Evolutionary conservation across 208 protist genomes (phyloP).

Genomic region (Tetramitus jugosus): DNA sequence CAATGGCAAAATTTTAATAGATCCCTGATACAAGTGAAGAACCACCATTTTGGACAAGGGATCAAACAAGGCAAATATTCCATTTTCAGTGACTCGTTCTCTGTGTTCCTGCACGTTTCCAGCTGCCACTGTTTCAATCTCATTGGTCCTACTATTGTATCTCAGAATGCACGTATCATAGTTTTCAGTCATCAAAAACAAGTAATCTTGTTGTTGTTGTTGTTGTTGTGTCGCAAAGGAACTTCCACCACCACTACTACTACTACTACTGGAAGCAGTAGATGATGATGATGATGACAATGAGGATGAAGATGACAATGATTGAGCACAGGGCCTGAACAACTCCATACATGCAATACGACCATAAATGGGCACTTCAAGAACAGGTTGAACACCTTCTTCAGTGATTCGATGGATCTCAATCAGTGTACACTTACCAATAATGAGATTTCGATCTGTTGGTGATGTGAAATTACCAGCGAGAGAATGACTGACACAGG

Average conservation of each 20-base stretch:
- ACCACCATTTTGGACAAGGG: background rate
- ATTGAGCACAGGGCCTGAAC: background rate
- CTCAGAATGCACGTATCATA: background rate
- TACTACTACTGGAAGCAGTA: too few species aligned
- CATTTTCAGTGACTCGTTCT: background rate
- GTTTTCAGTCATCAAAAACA: background rate
- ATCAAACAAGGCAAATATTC: background rate
- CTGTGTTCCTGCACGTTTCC: background rate
- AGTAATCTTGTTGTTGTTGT: background rate
- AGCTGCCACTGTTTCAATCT: background rate
- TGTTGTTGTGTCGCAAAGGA: background rate
- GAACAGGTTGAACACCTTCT: background rate
- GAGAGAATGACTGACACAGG: too few species aligned
- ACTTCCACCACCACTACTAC: too few species aligned
- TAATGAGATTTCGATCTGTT: background rate
- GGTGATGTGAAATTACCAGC: conserved; percentile 5
- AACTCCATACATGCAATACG: background rate
- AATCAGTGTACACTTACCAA: background rate
- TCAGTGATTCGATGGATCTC: background rate
- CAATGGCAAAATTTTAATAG: conserved; percentile 5
- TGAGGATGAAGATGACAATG: background rate
- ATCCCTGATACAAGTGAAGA: conserved; percentile 9
- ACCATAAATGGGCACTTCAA: background rate
- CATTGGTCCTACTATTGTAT: too few species aligned
- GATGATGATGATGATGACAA: too few species aligned